Conservation (phyloP, 192 early-diverging fungal species). For the Mortierella claussenii region DNA sequence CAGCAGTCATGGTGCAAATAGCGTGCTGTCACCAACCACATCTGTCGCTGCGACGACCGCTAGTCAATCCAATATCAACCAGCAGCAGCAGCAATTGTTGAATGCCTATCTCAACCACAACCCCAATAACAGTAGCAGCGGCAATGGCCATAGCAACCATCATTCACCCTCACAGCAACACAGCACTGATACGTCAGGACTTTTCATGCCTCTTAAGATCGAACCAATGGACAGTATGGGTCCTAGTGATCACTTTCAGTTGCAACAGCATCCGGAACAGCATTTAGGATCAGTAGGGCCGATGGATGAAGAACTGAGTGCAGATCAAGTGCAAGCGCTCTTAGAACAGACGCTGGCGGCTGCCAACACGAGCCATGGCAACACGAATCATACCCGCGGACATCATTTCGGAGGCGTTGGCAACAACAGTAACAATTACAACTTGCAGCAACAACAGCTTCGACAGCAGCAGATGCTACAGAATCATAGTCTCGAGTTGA, state of each 20-base stretch:
- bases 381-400: conserved; percentile 2
- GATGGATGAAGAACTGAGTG: conserved; percentile 40
- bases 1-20: neutral
- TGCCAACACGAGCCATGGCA: conserved; percentile 10
- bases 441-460: conserved; percentile 25
- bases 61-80: conserved; percentile 6
- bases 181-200: conserved; percentile 5
- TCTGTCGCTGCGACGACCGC: neutral
- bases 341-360: conserved; percentile 45
- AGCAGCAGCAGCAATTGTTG: conserved; percentile 20
- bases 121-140: conserved; percentile 5
- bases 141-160: conserved; percentile 5
- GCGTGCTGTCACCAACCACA: neutral
- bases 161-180: neutral
- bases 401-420: neutral
- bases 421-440: conserved; percentile 10
- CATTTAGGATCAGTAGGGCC: neutral
- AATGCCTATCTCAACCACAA: neutral
- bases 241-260: neutral
- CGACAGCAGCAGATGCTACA: conserved; percentile 19
- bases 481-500: conserved; percentile 25
- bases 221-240: conserved; percentile 19
- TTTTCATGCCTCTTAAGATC: conserved; percentile 39
- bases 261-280: neutral
- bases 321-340: conserved; percentile 46